Percentiles rank a stretch among this genome's conserved stretches.
phyloP scores from a whole-genome alignment of 169 alveolate species.

The Babesia ovata region DNA sequence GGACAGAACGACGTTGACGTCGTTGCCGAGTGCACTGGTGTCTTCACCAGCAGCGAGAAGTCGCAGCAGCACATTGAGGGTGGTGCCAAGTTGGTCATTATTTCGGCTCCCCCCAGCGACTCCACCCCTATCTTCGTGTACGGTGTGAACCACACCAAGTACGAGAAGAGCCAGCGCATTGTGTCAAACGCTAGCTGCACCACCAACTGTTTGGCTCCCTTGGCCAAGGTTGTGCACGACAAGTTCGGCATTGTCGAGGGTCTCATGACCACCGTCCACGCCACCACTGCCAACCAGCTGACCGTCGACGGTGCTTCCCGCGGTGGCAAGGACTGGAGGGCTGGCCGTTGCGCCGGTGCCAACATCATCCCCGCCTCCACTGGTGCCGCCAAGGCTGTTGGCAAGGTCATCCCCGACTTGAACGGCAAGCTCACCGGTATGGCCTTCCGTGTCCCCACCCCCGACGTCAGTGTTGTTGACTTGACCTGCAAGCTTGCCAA shows the following conservation, averaged over 20 bases:
- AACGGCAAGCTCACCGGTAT: slow-evolving; percentile 99
- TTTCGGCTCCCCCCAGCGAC: slow-evolving; percentile 99
- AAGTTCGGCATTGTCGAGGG: slow-evolving; percentile 98
- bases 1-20: slow-evolving; percentile 93
- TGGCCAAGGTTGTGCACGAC: slow-evolving; percentile 97
- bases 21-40: slow-evolving; percentile 98
- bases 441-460: slow-evolving; percentile 99
- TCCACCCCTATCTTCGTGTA: slow-evolving; percentile 96
- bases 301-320: slow-evolving; percentile 99
- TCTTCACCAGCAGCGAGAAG: slow-evolving; percentile 93
- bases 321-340: slow-evolving; percentile 99
- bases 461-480: slow-evolving; percentile 99
- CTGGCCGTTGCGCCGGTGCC: slow-evolving; percentile 97
- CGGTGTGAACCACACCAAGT: slow-evolving; percentile 97
- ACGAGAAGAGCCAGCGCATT: slow-evolving; percentile 86
- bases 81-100: slow-evolving; percentile 98
- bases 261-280: slow-evolving; percentile 99
- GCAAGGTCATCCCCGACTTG: slow-evolving; percentile 96
- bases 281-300: slow-evolving; percentile 97
- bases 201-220: slow-evolving; percentile 99
- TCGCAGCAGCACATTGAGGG: slow-evolving; percentile 93
- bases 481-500: slow-evolving; percentile 94
- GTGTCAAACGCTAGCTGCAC: slow-evolving; percentile 99
- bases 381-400: slow-evolving; percentile 99
- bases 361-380: slow-evolving; percentile 99